Evolutionary conservation across 1,284 basidiomycete species (phyloP), one percentile per base, ranked within the genome.

Genomic region (Cutaneotrichosporon cavernicola): DNA sequence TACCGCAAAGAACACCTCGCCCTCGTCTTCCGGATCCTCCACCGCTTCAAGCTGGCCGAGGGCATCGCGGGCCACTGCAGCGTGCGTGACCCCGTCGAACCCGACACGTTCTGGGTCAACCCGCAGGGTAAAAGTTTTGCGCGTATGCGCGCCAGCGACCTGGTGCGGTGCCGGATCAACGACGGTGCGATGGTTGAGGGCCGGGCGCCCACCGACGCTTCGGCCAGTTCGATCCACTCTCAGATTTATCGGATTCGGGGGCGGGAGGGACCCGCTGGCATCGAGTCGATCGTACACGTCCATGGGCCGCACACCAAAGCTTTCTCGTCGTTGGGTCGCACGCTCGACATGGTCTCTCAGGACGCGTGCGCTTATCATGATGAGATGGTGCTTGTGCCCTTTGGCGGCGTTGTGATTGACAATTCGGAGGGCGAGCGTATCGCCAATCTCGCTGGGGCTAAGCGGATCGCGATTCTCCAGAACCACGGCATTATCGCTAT

Each of bases 1-100:
- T 78, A 77, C 62, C 59, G 76, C 8, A 78, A 77, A 60, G 76
- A 75, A 51, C 76, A 78, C 64, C 68, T 78, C 18, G 76, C 73
- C 18, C 65, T 77, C 34, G 72, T 73, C 0, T 76, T 78, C 61
- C 65, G 76, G 14, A 72, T 73, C 46, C 62, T 78, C 36, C 73
- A 75, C 60, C 67, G 76, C 9, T 66, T 69, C 59, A 64, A 63
- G 14, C 66, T 76, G 0, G 71, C 73, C 13, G 76, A 78, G 62
- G 76, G 76, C 7, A 72, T 78, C 31, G 73, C 73, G 14, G 76
- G 76, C 3, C 76, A 78, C 68, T 77, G 75, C 66, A 69, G 65
- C 21, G 70, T 72, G 3, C 70, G 75, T 40, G 75, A 76, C 61
- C 75, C 75, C 21, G 67, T 78, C 36, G 73, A 78, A 52, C 75